Evolutionary conservation across 805 yeast genomes (phyloP), one percentile per base, ranked within the genome.

Genomic region (Metschnikowia lochheadii): DNA sequence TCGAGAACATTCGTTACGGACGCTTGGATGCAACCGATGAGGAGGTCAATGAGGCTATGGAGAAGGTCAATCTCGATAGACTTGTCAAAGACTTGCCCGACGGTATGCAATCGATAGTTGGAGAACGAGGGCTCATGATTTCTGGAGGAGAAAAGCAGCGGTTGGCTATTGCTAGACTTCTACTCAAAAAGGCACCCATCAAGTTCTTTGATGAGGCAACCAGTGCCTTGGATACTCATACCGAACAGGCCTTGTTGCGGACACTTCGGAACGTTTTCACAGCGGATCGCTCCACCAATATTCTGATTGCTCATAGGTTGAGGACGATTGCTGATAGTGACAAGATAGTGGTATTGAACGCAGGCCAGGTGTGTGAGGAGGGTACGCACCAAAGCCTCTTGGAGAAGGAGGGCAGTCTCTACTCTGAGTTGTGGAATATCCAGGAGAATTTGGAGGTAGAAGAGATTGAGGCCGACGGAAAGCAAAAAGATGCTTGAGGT

Each of bases 61-160:
- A 73, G 37, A 80, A 81, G 59, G 96, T 96, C 3, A 84, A 87
- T 59, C 74, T 92, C 54, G 80, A 80, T 53, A 65, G 69, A 21
- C 70, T 92, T 43, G 76, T 92, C 14, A 58, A 66, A 5, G 87
- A 84, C 40, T 68, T 94, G 43, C 98, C 99, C 0, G 87, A 87
- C 13, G 97, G 97, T 1, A 73, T 80, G 38, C 74, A 85, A 29
- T 94, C 98, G 0, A 75, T 88, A 51, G 99, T 94, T 15, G 99
- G 99, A 44, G 99, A 94, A 67, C 76, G 95, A 63, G 99, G 99
- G n/a, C 78, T 94, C 79, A 94, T 94, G 99, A 91, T 94, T 43
- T 89, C 97, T 23, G 99, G 99, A n/a, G 99, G 99, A 53, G 99
- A 94, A 66, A 91, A 94, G 65, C 99, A 94, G 69, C 75, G 99